Evolutionary conservation across 1,284 basidiomycete species (phyloP).

Genomic region (Macrocybe sp.): DNA sequence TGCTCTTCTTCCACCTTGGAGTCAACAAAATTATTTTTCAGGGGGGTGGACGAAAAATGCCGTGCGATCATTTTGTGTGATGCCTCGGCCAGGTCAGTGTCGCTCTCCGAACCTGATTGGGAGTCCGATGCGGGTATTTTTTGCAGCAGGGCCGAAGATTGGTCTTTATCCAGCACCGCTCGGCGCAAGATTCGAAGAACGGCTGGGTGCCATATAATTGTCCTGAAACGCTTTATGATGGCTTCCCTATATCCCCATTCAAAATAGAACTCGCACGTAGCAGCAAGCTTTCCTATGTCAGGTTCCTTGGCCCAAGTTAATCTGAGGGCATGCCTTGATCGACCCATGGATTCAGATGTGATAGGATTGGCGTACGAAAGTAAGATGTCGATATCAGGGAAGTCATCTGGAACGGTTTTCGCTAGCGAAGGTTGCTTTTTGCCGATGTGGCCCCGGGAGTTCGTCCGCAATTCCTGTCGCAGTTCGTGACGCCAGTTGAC

Average conservation of each 20-base stretch:
- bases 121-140: constrained; percentile 35
- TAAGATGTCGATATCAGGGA: constrained; percentile 67
- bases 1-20: constrained; percentile 28
- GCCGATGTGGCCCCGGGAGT: constrained; percentile 56
- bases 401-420: constrained; percentile 50
- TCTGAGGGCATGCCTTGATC: constrained; percentile 26
- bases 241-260: constrained; percentile 84
- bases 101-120: constrained; percentile 25
- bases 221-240: constrained; percentile 75
- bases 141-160: constrained; percentile 4
- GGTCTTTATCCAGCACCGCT: constrained; percentile 44
- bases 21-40: constrained; percentile 21
- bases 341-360: constrained; percentile 58
- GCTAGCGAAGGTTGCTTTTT: constrained; percentile 60
- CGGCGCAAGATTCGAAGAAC: constrained; percentile 64
- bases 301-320: constrained; percentile 60
- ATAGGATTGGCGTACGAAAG: constrained; percentile 74
- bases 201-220: constrained; percentile 67
- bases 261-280: constrained; percentile 78
- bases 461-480: constrained; percentile 66
- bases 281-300: constrained; percentile 68
- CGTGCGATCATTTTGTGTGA: constrained; percentile 42
- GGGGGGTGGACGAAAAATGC: constrained; percentile 45
- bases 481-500: constrained; percentile 60
- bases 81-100: too few species aligned